A percentile compares a stretch with the other conserved stretches of the same genome.
Conservation (phyloP, 1,139 yeast species). For the Ogataea hybrid region DNA sequence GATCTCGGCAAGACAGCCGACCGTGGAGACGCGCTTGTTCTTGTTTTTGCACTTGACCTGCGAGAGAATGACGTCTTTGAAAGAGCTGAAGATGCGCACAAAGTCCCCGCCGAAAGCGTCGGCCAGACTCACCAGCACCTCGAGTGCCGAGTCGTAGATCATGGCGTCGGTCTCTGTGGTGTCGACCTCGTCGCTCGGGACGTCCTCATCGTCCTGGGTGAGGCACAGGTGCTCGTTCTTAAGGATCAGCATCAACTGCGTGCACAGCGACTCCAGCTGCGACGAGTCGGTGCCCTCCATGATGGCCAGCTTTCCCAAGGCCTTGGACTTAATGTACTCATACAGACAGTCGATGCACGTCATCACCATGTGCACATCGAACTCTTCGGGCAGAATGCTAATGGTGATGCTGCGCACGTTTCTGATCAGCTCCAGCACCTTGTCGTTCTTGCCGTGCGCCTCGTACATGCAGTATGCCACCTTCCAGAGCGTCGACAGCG, state of each 20-base stretch:
- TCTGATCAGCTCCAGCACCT: conserved; percentile 58
- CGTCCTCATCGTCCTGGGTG: conserved; percentile 48
- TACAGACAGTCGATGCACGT: conserved; percentile 73
- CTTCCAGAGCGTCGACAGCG: conserved; percentile 80
- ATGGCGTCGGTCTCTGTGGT: conserved; percentile 87
- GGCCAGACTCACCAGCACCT: conserved; percentile 77
- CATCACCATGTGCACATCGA: conserved; percentile 77
- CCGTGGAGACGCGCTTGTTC: conserved; percentile 75
- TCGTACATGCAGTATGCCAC: conserved; percentile 71
- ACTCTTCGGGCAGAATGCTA: conserved; percentile 68
- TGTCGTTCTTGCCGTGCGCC: conserved; percentile 52
- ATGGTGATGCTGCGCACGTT: conserved; percentile 67
- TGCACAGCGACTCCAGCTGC: conserved; percentile 63
- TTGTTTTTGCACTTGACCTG: conserved; percentile 66
- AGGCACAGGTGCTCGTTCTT: conserved; percentile 85
- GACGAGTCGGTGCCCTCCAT: conserved; percentile 57
- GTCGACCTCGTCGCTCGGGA: conserved; percentile 50
- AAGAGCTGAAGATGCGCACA: conserved; percentile 62
- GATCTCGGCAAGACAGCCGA: conserved; percentile 91
- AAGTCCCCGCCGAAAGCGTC: conserved; percentile 75
- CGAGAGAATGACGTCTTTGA: conserved; percentile 63
- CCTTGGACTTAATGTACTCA: conserved; percentile 53
- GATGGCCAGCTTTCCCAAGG: conserved; percentile 73
- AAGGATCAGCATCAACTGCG: conserved; percentile 66
- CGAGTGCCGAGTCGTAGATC: conserved; percentile 80